phyloP scores from a whole-genome alignment of 2,329 filamentous ascomycete species.

The Westerdykella aurantiaca region DNA sequence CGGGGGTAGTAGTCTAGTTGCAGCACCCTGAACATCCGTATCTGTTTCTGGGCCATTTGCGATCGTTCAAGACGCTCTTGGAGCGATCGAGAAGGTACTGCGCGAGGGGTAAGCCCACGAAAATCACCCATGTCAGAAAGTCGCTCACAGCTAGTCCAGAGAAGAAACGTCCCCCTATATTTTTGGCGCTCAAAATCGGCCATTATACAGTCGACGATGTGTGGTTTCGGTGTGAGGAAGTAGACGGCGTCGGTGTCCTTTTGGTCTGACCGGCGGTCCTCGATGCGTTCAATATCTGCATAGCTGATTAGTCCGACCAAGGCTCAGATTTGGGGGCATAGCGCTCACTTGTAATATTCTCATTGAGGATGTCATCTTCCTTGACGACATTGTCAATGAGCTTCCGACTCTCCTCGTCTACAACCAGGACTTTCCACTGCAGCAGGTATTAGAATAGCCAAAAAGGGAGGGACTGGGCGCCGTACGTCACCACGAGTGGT shows the following conservation, averaged over 20 bases:
- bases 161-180: slow-evolving; percentile 71
- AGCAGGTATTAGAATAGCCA: slow-evolving; percentile 24
- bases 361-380: slow-evolving; percentile 94
- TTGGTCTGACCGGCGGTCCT: slow-evolving; percentile 75
- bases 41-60: slow-evolving; percentile 62
- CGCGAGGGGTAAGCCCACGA: slow-evolving; percentile 11
- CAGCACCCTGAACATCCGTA: slow-evolving; percentile 74
- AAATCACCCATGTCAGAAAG: not conserved
- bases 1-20: slow-evolving; percentile 85
- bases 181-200: slow-evolving; percentile 82
- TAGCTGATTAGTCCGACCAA: slow-evolving; percentile 22
- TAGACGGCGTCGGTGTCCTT: slow-evolving; percentile 93
- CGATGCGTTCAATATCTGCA: slow-evolving; percentile 88
- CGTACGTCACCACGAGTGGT: slow-evolving; percentile 77
- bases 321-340: not conserved
- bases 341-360: slow-evolving; percentile 83
- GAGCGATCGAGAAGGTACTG: slow-evolving; percentile 63
- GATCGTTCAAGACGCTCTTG: slow-evolving; percentile 70
- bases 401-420: slow-evolving; percentile 77
- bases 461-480: slow-evolving; percentile 9
- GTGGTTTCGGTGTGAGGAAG: slow-evolving; percentile 74
- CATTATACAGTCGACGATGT: slow-evolving; percentile 89
- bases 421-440: slow-evolving; percentile 93
- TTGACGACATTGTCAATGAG: slow-evolving; percentile 87
- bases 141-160: slow-evolving; percentile 68